Evolutionary conservation across 2,329 filamentous ascomycete species (phyloP).

Genomic region (Aureobasidium mangrovei): DNA sequence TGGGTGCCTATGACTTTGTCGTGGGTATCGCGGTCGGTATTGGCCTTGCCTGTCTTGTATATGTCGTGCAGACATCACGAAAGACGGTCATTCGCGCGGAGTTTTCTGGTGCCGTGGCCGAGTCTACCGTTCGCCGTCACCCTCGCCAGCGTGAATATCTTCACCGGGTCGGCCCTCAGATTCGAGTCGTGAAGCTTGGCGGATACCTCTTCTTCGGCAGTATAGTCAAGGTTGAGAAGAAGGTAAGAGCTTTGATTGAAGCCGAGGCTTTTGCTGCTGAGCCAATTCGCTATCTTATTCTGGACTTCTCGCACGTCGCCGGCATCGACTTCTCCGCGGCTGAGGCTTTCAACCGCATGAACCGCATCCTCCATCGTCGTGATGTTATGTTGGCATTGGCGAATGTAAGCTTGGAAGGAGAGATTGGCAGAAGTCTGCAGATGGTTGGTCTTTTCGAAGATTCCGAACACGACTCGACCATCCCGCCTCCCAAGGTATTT

Average conservation of each 20-base stretch:
- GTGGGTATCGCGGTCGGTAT: constrained; percentile 89
- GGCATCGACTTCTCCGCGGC: constrained; percentile 94
- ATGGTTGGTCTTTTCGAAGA: constrained; percentile 76
- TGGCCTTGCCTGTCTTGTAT: constrained; percentile 78
- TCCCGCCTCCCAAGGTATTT: constrained; percentile 54
- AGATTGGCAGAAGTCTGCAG: constrained; percentile 68
- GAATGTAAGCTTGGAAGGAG: constrained; percentile 65
- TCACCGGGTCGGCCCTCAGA: constrained; percentile 75
- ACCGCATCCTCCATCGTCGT: constrained; percentile 68
- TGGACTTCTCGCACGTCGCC: constrained; percentile 83
- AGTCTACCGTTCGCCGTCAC: constrained; percentile 86
- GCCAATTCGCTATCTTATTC: constrained; percentile 80
- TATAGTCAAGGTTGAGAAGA: constrained; percentile 88
- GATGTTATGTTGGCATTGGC: constrained; percentile 75
- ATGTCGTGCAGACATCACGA: constrained; percentile 83
- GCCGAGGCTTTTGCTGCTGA: constrained; percentile 68
- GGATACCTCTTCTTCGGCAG: constrained; percentile 98
- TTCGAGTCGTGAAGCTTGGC: constrained; percentile 81
- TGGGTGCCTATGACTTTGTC: constrained; percentile 96
- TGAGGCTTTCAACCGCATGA: constrained; percentile 89
- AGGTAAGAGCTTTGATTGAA: constrained; percentile 71
- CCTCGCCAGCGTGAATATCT: constrained; percentile 82
- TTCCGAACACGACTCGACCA: constrained; percentile 54
- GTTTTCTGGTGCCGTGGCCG: constrained; percentile 82
- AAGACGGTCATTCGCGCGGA: constrained; percentile 81